Evolutionary conservation across 805 yeast species (phyloP).

Genomic region (Yarrowia sp.): DNA sequence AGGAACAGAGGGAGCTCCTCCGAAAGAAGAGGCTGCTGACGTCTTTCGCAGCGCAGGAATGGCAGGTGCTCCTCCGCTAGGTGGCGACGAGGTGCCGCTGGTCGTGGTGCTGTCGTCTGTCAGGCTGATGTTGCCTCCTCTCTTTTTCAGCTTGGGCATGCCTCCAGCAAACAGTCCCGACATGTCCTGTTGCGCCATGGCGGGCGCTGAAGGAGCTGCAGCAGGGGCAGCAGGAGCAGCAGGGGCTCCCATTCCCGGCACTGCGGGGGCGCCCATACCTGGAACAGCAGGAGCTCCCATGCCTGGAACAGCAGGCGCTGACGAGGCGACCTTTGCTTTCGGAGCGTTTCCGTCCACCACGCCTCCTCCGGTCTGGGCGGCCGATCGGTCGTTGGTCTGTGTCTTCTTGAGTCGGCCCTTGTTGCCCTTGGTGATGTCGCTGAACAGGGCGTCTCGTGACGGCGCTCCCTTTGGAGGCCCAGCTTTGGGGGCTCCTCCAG

Average conservation of each 20-base stretch:
- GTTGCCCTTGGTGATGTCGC: conserved; percentile 80
- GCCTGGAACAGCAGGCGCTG: conserved; percentile 43
- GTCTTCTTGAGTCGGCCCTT: conserved; percentile 60
- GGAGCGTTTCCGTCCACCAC: conserved; percentile 41
- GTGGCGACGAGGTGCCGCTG: conserved; percentile 44
- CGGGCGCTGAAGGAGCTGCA: conserved; percentile 45
- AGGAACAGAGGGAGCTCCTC: conserved; percentile 45
- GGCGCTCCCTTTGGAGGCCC: conserved; percentile 48
- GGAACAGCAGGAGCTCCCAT: conserved; percentile 44
- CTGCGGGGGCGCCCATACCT: conserved; percentile 49
- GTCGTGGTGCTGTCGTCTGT: conserved; percentile 42
- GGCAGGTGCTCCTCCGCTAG: conserved; percentile 46
- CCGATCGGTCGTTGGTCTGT: conserved; percentile 69
- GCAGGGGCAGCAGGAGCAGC: conserved; percentile 45
- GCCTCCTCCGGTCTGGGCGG: conserved; percentile 58
- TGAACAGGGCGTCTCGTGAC: conserved; percentile 59
- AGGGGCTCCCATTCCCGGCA: conserved; percentile 41
- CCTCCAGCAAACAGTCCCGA: conserved; percentile 72
- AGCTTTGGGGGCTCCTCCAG: conserved; percentile 39
- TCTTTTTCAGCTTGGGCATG: conserved; percentile 70
- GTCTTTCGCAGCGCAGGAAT: conserved; percentile 40
- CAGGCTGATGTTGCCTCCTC: conserved; percentile 49
- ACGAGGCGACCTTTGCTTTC: conserved; percentile 43
- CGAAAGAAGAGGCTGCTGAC: not conserved
- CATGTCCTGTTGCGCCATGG: conserved; percentile 48